Percentiles rank a stretch among this genome's conserved stretches.
phyloP scores from a whole-genome alignment of 331 rosid species.

The Erythrophleum ivorense region DNA sequence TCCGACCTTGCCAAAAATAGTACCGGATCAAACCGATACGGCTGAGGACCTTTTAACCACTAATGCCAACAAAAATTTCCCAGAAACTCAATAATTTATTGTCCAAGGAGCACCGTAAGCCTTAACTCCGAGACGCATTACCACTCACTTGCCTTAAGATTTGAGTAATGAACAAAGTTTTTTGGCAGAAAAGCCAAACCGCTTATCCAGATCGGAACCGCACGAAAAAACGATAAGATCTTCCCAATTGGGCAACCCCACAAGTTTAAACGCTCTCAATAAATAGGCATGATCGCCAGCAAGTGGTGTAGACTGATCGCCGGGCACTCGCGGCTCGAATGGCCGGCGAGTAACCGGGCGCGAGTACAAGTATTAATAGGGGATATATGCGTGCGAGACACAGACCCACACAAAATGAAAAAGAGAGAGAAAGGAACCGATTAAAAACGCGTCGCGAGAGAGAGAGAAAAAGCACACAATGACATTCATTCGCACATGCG shows the following conservation, averaged over 20 bases:
- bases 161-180: neutral
- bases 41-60: neutral
- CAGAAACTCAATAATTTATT: conserved; percentile 7
- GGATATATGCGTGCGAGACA: neutral
- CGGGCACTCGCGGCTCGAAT: conserved; percentile 43
- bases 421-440: neutral
- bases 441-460: conserved; percentile 34
- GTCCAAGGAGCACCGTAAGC: conserved; percentile 6
- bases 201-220: conserved; percentile 5
- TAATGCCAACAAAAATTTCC: conserved; percentile 19
- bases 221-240: conserved; percentile 24
- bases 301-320: conserved; percentile 11
- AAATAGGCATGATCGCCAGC: conserved; percentile 34
- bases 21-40: neutral
- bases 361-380: conserved; percentile 31
- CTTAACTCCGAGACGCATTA: conserved; percentile 40
- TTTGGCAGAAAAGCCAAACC: neutral
- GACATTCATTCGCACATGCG: conserved; percentile 38
- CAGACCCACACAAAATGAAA: neutral
- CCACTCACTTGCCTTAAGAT: neutral
- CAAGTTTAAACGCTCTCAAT: neutral
- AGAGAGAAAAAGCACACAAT: conserved; percentile 27
- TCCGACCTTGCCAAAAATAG: conserved; percentile 30
- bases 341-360: conserved; percentile 47
- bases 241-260: neutral